Conservation (phyloP, 495 filamentous ascomycete genomes). For the Zalerion maritima region DNA sequence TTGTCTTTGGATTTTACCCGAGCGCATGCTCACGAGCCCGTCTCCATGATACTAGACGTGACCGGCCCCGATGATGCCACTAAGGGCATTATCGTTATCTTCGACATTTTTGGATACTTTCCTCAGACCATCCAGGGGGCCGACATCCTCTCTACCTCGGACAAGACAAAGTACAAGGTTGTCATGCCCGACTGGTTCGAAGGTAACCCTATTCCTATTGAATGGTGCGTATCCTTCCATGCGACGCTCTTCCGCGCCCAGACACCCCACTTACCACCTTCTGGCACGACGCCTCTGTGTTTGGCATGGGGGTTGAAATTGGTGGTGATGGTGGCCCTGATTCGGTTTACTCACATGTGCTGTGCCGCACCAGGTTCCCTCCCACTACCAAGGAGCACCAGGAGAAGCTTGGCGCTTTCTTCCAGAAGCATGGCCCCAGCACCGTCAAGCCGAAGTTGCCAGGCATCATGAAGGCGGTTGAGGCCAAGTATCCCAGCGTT, state of each 20-base stretch:
- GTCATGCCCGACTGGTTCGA: constrained; percentile 59
- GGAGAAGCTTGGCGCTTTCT: constrained; percentile 61
- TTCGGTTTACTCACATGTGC: neutral
- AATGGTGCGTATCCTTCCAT: constrained; percentile 23
- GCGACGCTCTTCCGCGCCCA: neutral
- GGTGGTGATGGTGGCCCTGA: neutral
- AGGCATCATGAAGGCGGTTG: constrained; percentile 41
- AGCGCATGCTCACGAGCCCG: neutral
- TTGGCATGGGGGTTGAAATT: neutral
- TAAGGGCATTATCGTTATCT: constrained; percentile 47
- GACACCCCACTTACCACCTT: constrained; percentile 1
- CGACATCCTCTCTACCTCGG: constrained; percentile 48
- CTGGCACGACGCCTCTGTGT: neutral
- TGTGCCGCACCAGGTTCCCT: constrained; percentile 39
- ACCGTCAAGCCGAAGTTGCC: constrained; percentile 51
- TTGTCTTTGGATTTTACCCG: neutral
- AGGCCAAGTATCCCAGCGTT: constrained; percentile 41
- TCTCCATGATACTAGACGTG: constrained; percentile 30
- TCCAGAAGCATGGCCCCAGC: constrained; percentile 48
- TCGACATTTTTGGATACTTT: constrained; percentile 60
- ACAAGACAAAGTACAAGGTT: constrained; percentile 43
- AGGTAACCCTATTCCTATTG: constrained; percentile 38
- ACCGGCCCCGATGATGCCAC: constrained; percentile 44
- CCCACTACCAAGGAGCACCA: constrained; percentile 70
- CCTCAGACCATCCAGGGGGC: constrained; percentile 56